A percentile compares a stretch with the other conserved stretches of the same genome.
Evolutionary conservation across 2,329 filamentous ascomycete species (phyloP).

Genomic region (Metarhizium anisopliae): DNA sequence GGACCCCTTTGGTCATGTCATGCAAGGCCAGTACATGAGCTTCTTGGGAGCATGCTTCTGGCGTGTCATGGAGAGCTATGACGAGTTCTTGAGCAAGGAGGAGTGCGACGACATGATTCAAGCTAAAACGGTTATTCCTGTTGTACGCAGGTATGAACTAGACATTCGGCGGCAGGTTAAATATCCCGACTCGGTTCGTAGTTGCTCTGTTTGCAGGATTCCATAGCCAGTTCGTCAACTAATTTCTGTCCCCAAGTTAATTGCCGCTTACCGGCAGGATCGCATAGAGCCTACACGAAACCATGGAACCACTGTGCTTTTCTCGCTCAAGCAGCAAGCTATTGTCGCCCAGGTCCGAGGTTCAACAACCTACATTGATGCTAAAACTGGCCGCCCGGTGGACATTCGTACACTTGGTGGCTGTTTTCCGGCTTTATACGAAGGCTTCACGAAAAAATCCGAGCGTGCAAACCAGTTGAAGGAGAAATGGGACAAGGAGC

Average conservation of each 20-base stretch:
- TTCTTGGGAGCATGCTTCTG: conserved; percentile 14
- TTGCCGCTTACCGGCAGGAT: conserved; percentile 7
- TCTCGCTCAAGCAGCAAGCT: conserved; percentile 9
- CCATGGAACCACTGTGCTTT: conserved; percentile 1
- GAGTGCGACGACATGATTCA: conserved; percentile 16
- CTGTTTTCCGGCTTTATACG: conserved; percentile 3
- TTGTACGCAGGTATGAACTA: conserved; percentile 12
- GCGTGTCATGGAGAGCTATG: conserved; percentile 16
- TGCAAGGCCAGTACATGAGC: conserved; percentile 15
- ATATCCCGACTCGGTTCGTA: conserved; percentile 10
- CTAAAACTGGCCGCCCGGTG: conserved; percentile 6
- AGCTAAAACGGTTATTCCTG: conserved; percentile 12
- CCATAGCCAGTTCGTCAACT: too few species aligned
- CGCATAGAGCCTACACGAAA: conserved; percentile 7
- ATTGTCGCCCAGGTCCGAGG: conserved; percentile 7
- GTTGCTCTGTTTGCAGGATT: too few species aligned
- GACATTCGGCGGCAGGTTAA: conserved; percentile 14
- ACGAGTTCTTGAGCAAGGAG: conserved; percentile 13
- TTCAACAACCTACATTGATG: conserved; percentile 2
- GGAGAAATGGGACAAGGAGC: conserved; percentile 4
- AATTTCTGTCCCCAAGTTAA: conserved; percentile 1
- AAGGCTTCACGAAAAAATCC: conserved; percentile 4
- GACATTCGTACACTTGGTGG: conserved; percentile 6
- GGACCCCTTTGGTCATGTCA: conserved; percentile 17
- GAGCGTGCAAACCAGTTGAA: background rate